Percentiles rank a stretch among this genome's conserved stretches.
Conservation (phyloP, 2,329 filamentous ascomycete species). For the Fusarium metavorans region DNA sequence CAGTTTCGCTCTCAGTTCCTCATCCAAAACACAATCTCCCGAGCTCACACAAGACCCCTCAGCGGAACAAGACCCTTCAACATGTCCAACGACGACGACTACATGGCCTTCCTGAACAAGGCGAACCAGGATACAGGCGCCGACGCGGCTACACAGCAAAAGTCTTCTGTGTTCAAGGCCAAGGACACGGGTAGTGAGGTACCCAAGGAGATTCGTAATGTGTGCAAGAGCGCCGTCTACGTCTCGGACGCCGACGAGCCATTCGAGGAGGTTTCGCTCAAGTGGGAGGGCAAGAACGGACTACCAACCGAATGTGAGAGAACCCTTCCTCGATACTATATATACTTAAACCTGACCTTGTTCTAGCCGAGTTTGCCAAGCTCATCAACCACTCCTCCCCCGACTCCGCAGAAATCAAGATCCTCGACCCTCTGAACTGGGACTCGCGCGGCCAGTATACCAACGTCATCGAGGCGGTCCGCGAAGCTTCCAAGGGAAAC, state of each 20-base stretch:
- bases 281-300: slow-evolving; percentile 64
- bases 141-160: slow-evolving; percentile 35
- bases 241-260: slow-evolving; percentile 87
- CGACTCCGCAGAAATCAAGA: slow-evolving; percentile 69
- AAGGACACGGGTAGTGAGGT: slow-evolving; percentile 67
- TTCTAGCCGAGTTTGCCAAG: slow-evolving; percentile 74
- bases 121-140: slow-evolving; percentile 78
- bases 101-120: slow-evolving; percentile 87
- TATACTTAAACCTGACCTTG: slow-evolving; percentile 3
- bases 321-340: too few species aligned
- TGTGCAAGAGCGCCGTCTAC: slow-evolving; percentile 72
- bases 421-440: slow-evolving; percentile 77
- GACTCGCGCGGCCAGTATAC: slow-evolving; percentile 78
- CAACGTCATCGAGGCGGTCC: slow-evolving; percentile 76
- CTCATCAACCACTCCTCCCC: slow-evolving; percentile 71
- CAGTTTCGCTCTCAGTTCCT: not conserved
- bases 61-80: slow-evolving; percentile 41
- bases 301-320: slow-evolving; percentile 72
- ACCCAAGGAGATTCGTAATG: slow-evolving; percentile 67
- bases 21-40: not conserved
- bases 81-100: slow-evolving; percentile 85
- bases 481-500: slow-evolving; percentile 70
- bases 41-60: slow-evolving; percentile 28
- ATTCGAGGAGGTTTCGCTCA: slow-evolving; percentile 81
- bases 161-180: slow-evolving; percentile 60